Evolutionary conservation across 2,329 filamentous ascomycete genomes (phyloP), one percentile per base, ranked within the genome.

Genomic region (Fusarium odoratissimum): DNA sequence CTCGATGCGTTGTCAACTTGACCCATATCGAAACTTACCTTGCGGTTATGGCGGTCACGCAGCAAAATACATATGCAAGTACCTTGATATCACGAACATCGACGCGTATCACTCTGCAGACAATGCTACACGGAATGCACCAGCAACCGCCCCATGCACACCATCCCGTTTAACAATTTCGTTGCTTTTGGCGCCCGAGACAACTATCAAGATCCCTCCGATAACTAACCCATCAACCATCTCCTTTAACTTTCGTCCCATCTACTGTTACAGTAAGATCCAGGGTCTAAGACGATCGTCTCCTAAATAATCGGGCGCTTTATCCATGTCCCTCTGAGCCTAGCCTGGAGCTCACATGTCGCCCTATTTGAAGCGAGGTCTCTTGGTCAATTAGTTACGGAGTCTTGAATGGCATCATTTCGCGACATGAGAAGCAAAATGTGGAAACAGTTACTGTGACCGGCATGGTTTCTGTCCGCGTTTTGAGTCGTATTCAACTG

Each of bases 331-430:
- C 41, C 33, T 21, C 17, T 33, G 48, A 59, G 23, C 52, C 40
- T 41, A 56, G 17, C 21, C 38, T n/a, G 37, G 48, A 38, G 48
- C 33, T 45, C 51, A 64, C 42, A 63, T 58, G 40, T 58, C 52
- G 31, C 42, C 49, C 52, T 44, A 17, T 45, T 44, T 28, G 48
- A 59, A 57, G 44, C 44, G 38, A 67, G 61, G 42, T 57, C 49
- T 69, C 49, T 49, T n/a, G 31, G 41, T 58, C 44, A 49, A 45
- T 57, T 54, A 30, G 60, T 54, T n/a, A 62, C 60, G 42, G 61
- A 40, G 37, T 25, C 69, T 61, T 58, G 59, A 71, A 76, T 77
- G 67, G 75, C 75, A 77, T 74, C 67, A 76, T 73, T 72, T 61
- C 45, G 44, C 69, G 25, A 58, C 61, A 52, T 31, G 55, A 72